Evolutionary conservation across 257 asterid species (phyloP).

Genomic region (Avicennia marina): DNA sequence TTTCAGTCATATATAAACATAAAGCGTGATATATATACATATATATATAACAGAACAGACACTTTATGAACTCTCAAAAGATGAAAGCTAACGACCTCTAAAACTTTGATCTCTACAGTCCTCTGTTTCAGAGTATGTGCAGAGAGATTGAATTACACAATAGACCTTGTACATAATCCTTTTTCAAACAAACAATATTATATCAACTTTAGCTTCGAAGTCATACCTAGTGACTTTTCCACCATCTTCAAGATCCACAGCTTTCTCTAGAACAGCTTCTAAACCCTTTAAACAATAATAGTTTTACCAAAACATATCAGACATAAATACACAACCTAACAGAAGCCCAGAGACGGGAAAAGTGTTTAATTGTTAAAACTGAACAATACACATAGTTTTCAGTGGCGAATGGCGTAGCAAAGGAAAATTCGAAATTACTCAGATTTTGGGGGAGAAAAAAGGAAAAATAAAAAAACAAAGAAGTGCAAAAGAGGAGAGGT

Average conservation of each 20-base stretch:
- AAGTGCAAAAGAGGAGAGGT: too few species aligned
- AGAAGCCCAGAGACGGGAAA: slow-evolving; percentile 15
- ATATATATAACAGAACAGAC: slow-evolving; percentile 14
- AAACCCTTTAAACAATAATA: slow-evolving; percentile 66
- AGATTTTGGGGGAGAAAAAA: too few species aligned
- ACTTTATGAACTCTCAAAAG: slow-evolving; percentile 10
- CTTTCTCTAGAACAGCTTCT: slow-evolving; percentile 99
- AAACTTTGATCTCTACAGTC: slow-evolving; percentile 16
- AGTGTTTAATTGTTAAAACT: too few species aligned
- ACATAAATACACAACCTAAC: slow-evolving; percentile 9
- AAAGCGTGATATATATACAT: too few species aligned
- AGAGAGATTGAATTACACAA: slow-evolving; percentile 4
- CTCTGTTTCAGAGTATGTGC: slow-evolving; percentile 10
- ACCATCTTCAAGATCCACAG: slow-evolving; percentile 91
- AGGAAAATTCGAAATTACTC: too few species aligned
- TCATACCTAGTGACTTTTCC: slow-evolving; percentile 76
- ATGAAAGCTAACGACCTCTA: slow-evolving; percentile 13
- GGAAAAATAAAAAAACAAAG: too few species aligned
- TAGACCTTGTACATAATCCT: background rate
- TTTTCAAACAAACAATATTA: slow-evolving; percentile 1
- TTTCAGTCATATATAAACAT: slow-evolving; percentile 16
- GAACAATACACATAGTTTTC: too few species aligned
- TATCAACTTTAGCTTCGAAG: slow-evolving; percentile 14
- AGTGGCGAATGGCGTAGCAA: too few species aligned
- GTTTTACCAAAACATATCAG: slow-evolving; percentile 14